Percentiles rank a stretch among this genome's conserved stretches.
phyloP scores from a whole-genome alignment of 225 moss, liverwort and hornwort genomes.

The Physcomitrellopsis africana region DNA sequence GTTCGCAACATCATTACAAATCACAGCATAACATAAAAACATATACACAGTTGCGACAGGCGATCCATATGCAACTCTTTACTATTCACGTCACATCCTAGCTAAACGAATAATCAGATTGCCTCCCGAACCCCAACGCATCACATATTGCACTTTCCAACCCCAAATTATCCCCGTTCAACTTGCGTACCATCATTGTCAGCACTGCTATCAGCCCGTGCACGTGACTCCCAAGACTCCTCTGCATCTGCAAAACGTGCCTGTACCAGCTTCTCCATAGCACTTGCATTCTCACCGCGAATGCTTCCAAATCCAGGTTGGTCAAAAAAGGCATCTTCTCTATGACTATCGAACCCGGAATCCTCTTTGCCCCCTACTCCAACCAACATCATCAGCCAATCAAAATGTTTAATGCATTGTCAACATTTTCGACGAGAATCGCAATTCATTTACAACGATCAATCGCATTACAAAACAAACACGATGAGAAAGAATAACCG shows the following conservation, averaged over 20 bases:
- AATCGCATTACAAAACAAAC: not conserved
- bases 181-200: constrained; percentile 55
- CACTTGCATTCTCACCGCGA: constrained; percentile 54
- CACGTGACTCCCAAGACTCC: constrained; percentile 66
- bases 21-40: too few species aligned
- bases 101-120: too few species aligned
- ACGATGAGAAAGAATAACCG: too few species aligned
- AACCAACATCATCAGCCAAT: constrained; percentile 9
- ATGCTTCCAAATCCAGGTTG: constrained; percentile 63
- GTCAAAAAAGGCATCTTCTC: constrained; percentile 95
- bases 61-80: too few species aligned
- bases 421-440: too few species aligned
- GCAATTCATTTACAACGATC: not conserved
- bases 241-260: constrained; percentile 74
- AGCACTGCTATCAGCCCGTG: constrained; percentile 34
- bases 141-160: not conserved
- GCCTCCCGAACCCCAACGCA: too few species aligned
- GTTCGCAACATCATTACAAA: not conserved
- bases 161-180: not conserved
- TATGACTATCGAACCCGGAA: constrained; percentile 73
- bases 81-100: too few species aligned
- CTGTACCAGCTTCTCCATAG: constrained; percentile 68
- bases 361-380: constrained; percentile 72
- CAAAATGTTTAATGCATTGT: not conserved
- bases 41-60: too few species aligned